phyloP scores from a whole-genome alignment of 495 filamentous ascomycete genomes.

The Tuber aestivum region DNA sequence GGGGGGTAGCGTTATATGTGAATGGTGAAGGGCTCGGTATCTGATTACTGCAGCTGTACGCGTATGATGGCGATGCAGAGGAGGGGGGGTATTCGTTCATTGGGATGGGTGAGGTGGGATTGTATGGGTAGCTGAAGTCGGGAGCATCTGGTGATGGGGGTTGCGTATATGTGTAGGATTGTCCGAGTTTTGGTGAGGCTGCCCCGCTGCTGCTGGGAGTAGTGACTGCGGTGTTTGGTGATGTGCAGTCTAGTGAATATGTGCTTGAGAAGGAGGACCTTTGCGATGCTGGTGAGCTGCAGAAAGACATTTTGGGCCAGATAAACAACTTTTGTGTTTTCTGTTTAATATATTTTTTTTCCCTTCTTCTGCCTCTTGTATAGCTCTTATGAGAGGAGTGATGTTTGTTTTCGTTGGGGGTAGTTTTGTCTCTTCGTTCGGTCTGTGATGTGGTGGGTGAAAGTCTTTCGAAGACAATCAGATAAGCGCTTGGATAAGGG shows the following conservation, averaged over 20 bases:
- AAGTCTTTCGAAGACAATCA: conserved; percentile 1
- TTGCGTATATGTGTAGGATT: conserved; percentile 32
- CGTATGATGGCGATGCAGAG: conserved; percentile 15
- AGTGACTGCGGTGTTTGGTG: conserved; percentile 36
- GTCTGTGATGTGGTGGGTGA: background rate
- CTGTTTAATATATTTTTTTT: background rate
- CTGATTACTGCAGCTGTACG: conserved; percentile 26
- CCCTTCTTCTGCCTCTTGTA: background rate
- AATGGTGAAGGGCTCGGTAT: conserved; percentile 23
- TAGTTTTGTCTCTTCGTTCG: background rate
- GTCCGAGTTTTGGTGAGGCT: conserved; percentile 33
- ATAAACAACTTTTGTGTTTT: background rate
- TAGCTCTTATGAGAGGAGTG: background rate
- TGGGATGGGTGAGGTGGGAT: conserved; percentile 19
- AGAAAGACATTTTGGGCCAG: conserved; percentile 29
- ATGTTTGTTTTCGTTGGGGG: background rate
- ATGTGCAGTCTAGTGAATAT: conserved; percentile 28
- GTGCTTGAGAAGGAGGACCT: conserved; percentile 34
- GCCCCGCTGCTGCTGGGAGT: conserved; percentile 32
- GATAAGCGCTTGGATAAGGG: background rate
- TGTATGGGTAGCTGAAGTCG: conserved; percentile 27
- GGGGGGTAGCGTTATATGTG: conserved; percentile 15
- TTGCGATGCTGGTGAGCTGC: conserved; percentile 36
- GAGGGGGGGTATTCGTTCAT: conserved; percentile 22
- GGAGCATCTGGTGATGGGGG: conserved; percentile 23